Evolutionary conservation across 2,329 filamentous ascomycete species (phyloP).

Genomic region (Didymella pinodella): DNA sequence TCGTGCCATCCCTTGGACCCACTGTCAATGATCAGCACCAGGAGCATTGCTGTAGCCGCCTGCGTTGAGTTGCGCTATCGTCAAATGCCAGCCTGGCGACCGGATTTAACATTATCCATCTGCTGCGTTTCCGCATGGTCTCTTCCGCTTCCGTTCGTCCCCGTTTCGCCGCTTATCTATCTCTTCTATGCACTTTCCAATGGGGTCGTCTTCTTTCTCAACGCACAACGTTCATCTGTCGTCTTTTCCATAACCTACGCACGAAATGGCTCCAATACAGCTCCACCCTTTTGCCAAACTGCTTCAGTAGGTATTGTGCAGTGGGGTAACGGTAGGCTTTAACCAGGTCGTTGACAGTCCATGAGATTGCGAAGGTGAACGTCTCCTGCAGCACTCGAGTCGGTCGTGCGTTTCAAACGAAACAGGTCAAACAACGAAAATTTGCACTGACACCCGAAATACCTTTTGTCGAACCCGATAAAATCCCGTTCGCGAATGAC

Average conservation of each 20-base stretch:
- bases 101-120: not conserved
- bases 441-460: conserved; percentile 23
- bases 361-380: conserved; percentile 16
- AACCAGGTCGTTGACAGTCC: conserved; percentile 5
- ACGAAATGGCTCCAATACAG: not conserved
- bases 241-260: not conserved
- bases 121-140: not conserved
- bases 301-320: not conserved
- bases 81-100: not conserved
- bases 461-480: conserved; percentile 24
- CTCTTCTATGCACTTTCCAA: not conserved
- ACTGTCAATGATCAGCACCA: conserved; percentile 1
- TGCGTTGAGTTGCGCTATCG: conserved; percentile 3
- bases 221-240: not conserved
- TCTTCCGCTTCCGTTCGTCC: not conserved
- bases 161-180: not conserved
- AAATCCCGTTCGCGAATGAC: conserved; percentile 24
- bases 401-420: conserved; percentile 31
- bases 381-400: conserved; percentile 23
- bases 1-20: conserved; percentile 9
- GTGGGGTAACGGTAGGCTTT: conserved; percentile 12
- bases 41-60: conserved; percentile 4
- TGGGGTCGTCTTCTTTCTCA: not conserved
- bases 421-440: conserved; percentile 23
- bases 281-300: not conserved